Evolutionary conservation across 2,329 filamentous ascomycete genomes (phyloP).

Genomic region (Scolecobasidium constrictum): DNA sequence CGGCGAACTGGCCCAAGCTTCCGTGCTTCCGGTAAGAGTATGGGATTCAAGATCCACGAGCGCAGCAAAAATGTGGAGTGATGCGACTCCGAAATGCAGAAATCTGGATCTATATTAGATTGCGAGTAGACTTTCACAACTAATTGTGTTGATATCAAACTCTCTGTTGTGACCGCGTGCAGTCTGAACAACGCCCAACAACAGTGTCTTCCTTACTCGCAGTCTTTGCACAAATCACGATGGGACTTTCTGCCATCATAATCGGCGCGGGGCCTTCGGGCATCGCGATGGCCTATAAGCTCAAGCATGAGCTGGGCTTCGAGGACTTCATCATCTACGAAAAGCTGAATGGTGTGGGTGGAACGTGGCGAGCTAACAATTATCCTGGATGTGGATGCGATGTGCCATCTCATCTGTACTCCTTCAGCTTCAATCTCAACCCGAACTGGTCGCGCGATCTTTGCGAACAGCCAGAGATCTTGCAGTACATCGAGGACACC

Average conservation of each 20-base stretch:
- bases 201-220: no score
- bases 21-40: no score
- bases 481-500: slow-evolving; percentile 40
- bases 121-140: no score
- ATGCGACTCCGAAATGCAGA: no score
- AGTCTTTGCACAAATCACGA: no score
- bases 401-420: slow-evolving; percentile 32
- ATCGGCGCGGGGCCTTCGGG: slow-evolving; percentile 31
- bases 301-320: slow-evolving; percentile 47
- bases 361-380: slow-evolving; percentile 52
- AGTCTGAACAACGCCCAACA: no score
- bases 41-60: no score
- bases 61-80: no score
- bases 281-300: slow-evolving; percentile 48
- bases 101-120: no score
- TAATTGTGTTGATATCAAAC: no score
- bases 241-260: neutral
- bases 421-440: slow-evolving; percentile 45
- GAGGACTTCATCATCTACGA: slow-evolving; percentile 53
- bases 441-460: slow-evolving; percentile 42
- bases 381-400: slow-evolving; percentile 39
- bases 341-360: slow-evolving; percentile 44
- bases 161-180: no score
- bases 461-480: slow-evolving; percentile 40
- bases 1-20: no score